Evolutionary conservation across 192 early-diverging fungal genomes (phyloP).

Genomic region (Linderina pennispora): DNA sequence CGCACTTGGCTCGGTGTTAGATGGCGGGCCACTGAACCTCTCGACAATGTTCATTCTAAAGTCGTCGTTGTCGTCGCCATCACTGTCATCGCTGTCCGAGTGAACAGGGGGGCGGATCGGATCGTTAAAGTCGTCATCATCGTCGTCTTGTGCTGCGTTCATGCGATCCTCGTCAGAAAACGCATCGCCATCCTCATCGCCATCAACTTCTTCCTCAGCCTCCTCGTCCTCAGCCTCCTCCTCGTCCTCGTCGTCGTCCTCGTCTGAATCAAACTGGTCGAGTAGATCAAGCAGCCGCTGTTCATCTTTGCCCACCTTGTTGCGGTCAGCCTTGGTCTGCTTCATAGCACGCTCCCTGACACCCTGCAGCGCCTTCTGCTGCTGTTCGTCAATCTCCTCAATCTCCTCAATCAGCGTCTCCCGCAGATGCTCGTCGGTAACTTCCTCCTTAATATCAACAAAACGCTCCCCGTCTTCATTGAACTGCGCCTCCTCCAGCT

Average conservation of each 20-base stretch:
- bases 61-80: neutral
- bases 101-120: neutral
- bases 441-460: conserved; percentile 45
- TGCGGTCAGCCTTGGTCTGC: neutral
- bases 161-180: conserved; percentile 37
- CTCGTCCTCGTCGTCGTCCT: conserved; percentile 11
- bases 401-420: too few relatives aligned
- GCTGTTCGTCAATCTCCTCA: too few relatives aligned
- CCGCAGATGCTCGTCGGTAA: conserved; percentile 8
- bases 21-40: neutral
- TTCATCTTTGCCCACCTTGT: conserved; percentile 7
- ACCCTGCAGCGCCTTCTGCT: conserved; percentile 3
- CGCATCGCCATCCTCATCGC: conserved; percentile 17
- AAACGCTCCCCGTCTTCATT: conserved; percentile 46
- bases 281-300: conserved; percentile 26
- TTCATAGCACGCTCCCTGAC: conserved; percentile 17
- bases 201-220: neutral
- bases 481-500: conserved; percentile 5
- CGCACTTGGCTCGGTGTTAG: neutral
- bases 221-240: conserved; percentile 4
- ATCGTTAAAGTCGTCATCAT: conserved; percentile 43
- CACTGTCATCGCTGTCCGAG: neutral
- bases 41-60: conserved; percentile 13
- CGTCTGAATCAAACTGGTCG: conserved; percentile 24
- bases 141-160: conserved; percentile 29